These are phyloP conservation scores for Botrytis tulipae DNA, from an alignment of 2,329 filamentous ascomycete species.

Conservation along the genomic window DNA sequence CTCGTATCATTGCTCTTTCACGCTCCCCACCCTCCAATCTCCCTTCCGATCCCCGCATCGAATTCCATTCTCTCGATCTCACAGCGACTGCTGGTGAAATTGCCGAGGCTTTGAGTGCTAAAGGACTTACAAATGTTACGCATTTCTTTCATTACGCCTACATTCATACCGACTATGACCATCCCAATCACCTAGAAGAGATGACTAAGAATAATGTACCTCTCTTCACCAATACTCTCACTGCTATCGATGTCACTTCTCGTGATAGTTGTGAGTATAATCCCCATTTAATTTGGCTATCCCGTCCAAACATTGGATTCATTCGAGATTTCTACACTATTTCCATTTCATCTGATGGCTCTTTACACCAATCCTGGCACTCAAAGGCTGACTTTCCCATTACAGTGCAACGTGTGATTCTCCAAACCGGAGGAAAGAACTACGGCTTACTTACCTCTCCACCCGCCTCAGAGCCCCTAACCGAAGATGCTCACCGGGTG, in stretches of 20 bases:
- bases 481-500: not conserved
- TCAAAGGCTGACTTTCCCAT: not conserved
- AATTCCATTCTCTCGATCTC: conserved; percentile 7
- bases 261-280: not conserved
- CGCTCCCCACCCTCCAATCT: not conserved
- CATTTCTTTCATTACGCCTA: conserved; percentile 18
- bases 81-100: not conserved
- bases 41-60: not conserved
- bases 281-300: not conserved
- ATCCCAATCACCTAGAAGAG: not conserved
- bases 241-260: not conserved
- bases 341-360: not conserved
- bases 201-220: conserved; percentile 1
- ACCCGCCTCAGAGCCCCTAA: not conserved
- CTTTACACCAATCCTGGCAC: not conserved
- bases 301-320: not conserved
- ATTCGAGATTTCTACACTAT: not conserved
- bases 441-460: not conserved
- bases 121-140: not conserved
- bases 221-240: conserved; percentile 1
- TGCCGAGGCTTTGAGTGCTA: not conserved
- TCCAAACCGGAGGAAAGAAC: conserved; percentile 15
- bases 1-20: conserved; percentile 5
- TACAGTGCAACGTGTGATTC: conserved; percentile 3
- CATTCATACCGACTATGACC: conserved; percentile 5